phyloP scores from a whole-genome alignment of 805 yeast genomes.

The Starmerella vitae region DNA sequence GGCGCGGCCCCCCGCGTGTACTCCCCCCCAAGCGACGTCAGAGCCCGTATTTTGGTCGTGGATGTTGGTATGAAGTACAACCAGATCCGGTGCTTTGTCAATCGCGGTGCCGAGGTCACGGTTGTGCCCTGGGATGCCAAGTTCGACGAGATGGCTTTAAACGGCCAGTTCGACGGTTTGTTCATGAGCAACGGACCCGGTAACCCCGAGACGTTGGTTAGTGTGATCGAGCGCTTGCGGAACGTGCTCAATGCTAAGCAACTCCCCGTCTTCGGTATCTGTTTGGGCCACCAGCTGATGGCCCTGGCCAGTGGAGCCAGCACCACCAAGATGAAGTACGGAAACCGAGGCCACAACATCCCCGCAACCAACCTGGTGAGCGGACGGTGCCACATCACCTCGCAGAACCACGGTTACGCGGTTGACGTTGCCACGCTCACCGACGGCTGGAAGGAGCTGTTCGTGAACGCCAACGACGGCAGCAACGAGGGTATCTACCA shows the following conservation, averaged over 20 bases:
- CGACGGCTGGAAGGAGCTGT: slow-evolving; percentile 81
- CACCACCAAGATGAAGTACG: slow-evolving; percentile 83
- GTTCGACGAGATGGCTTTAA: slow-evolving; percentile 46
- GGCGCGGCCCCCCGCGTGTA: slow-evolving; percentile 48
- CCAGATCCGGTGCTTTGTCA: slow-evolving; percentile 92
- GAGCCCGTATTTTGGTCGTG: slow-evolving; percentile 66
- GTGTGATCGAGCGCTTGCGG: slow-evolving; percentile 47
- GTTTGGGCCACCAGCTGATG: slow-evolving; percentile 93
- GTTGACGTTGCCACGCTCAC: slow-evolving; percentile 70
- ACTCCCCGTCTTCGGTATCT: slow-evolving; percentile 93
- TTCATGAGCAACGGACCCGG: slow-evolving; percentile 98
- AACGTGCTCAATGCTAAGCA: slow-evolving; percentile 47
- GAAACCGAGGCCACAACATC: slow-evolving; percentile 98
- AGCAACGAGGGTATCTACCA: slow-evolving; percentile 98
- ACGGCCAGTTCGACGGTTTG: slow-evolving; percentile 89
- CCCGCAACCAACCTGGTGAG: slow-evolving; percentile 83
- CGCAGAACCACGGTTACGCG: slow-evolving; percentile 98
- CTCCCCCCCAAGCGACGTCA: slow-evolving; percentile 35
- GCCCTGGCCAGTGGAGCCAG: slow-evolving; percentile 94
- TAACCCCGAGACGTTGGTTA: slow-evolving; percentile 80
- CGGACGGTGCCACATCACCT: slow-evolving; percentile 95
- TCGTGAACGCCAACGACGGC: slow-evolving; percentile 90
- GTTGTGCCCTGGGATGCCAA: slow-evolving; percentile 96
- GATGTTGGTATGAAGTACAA: slow-evolving; percentile 98
- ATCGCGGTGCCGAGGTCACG: slow-evolving; percentile 87